Evolutionary conservation across 176 grass and related monocot species (phyloP).

Genomic region (Oryza rufipogon): DNA sequence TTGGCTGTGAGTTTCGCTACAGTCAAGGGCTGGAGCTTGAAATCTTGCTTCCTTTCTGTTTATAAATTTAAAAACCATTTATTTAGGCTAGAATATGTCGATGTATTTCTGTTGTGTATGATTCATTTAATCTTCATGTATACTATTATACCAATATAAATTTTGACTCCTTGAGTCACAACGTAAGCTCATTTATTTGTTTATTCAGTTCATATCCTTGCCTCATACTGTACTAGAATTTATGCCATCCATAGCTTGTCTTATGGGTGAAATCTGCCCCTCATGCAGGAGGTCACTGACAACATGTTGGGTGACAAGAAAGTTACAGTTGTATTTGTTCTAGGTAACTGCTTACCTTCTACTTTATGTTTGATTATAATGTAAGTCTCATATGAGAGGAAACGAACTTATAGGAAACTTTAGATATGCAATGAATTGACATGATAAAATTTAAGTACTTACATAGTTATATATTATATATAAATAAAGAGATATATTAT

Average conservation of each 20-base stretch:
- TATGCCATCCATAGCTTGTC: neutral
- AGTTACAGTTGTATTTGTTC: conserved; percentile 70
- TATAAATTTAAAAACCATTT: conserved; percentile 2
- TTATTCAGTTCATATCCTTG: neutral
- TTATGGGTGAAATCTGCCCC: conserved; percentile 10
- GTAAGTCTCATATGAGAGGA: conserved; percentile 4
- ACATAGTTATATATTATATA: neutral
- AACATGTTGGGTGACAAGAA: conserved; percentile 65
- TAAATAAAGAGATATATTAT: neutral
- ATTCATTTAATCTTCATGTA: neutral
- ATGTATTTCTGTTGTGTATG: neutral
- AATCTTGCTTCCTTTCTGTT: conserved; percentile 1
- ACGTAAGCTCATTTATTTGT: neutral
- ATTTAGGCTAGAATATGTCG: neutral
- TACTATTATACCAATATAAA: neutral
- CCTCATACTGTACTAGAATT: neutral
- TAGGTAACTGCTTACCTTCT: conserved; percentile 52
- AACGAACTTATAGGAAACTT: neutral
- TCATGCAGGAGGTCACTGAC: conserved; percentile 49
- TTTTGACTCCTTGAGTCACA: neutral
- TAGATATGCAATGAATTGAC: conserved; percentile 23
- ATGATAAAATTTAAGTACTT: neutral
- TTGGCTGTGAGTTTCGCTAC: neutral
- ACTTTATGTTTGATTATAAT: neutral
- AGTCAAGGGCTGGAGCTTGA: neutral